Base-by-base conservation (phyloP, 495 filamentous ascomycete genomes). In the Neurospora intermedia region DNA sequence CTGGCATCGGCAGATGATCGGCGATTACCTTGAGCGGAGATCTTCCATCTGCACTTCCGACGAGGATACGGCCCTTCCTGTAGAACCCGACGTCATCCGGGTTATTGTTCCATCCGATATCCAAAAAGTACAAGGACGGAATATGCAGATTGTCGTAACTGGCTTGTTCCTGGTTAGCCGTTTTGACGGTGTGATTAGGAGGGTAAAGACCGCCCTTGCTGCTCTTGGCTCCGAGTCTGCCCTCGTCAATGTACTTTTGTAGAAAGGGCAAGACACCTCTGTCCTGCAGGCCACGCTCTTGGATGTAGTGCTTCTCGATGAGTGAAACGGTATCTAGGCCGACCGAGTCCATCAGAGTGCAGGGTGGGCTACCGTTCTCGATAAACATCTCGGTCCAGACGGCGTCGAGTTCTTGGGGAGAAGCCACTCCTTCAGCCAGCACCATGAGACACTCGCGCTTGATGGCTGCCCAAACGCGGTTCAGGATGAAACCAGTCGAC, bases 391-490 rank as follows among this genome's bases (percentile, higher is more conserved):
- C 77, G 4, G 69, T 66, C 83, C 82, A 88, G 31, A 85, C 73
- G 2, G 69, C 41, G 71, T 89, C 87, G 40, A 89, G 84, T 70
- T 88, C 84, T 16, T 78, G 76, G 0, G 87, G 83, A 4, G 77
- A 76, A 43, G 77, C 80, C 16, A 88, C 86, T 0, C 83, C 86
- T 38, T 89, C 86, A 3, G 82, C 76, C 6, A 90, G 78, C 15
- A 89, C 84, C 20, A 76, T 77, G 31, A 89, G 71, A 18, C 81
- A 82, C 73, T 89, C 87, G 6, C 86, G 82, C 76, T 89, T 88
- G 73, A 88, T 76, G 6, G 85, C 85, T 0, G 83, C 86, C 85
- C 85, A 88, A 23, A 88, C 79, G 1, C 86, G 83, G 54, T 87
- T 86, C 77, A 87, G 85, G 20, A 88, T 82, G 71, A 87, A 83